A percentile compares a stretch with the other conserved stretches of the same genome.
Conservation (phyloP, 106 monocot species). For the Dioscorea zingiberensis region DNA sequence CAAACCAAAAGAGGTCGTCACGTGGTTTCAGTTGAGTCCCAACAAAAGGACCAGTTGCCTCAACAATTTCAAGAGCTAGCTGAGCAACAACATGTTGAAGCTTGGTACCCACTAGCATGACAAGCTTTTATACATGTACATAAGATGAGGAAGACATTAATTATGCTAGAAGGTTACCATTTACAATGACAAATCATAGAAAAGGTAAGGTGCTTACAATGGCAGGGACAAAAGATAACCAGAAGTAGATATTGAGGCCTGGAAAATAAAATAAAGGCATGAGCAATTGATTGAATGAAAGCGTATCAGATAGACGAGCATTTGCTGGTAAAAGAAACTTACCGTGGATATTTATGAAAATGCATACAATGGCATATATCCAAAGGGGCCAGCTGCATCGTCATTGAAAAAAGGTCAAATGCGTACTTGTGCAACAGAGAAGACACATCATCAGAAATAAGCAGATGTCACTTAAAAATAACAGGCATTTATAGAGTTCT, state of each 20-base stretch:
- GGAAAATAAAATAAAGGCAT: conserved; percentile 15
- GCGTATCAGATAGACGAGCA: neutral
- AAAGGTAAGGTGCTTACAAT: conserved; percentile 49
- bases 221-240: conserved; percentile 77
- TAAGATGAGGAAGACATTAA: neutral
- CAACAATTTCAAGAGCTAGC: conserved; percentile 72
- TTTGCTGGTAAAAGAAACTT: conserved; percentile 4
- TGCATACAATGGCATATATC: conserved; percentile 75
- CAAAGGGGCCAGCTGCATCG: conserved; percentile 82
- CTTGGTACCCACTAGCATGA: conserved; percentile 72
- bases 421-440: neutral
- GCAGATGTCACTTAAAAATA: neutral
- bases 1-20: conserved; percentile 88
- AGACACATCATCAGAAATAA: neutral
- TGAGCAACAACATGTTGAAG: conserved; percentile 77
- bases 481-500: neutral
- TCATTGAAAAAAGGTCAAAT: conserved; percentile 10
- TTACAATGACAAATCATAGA: neutral
- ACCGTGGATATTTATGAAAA: conserved; percentile 89
- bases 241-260: conserved; percentile 89
- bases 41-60: conserved; percentile 48
- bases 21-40: conserved; percentile 76
- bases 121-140: conserved; percentile 42
- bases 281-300: neutral
- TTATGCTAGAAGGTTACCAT: too few relatives aligned